Percentiles rank a stretch among this genome's conserved stretches.
phyloP scores from a whole-genome alignment of 768 basidiomycete species.

The Collybia sp. region DNA sequence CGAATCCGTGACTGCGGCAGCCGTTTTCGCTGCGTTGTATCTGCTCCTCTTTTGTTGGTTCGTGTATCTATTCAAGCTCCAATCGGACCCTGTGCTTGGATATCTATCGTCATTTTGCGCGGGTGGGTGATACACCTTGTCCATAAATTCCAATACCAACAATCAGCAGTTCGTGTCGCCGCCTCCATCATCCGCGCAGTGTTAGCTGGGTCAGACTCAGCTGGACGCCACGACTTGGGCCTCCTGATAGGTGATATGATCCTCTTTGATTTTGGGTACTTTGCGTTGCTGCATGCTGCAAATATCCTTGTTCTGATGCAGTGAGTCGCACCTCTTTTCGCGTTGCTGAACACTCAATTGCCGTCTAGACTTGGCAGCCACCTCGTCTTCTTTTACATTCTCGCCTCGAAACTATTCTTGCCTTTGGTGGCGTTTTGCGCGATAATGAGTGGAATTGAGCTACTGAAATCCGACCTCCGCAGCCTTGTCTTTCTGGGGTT shows the following conservation, averaged over 20 bases:
- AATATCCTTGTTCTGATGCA: constrained; percentile 27
- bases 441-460: constrained; percentile 12
- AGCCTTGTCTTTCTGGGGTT: constrained; percentile 25
- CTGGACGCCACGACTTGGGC: constrained; percentile 16
- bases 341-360: background rate
- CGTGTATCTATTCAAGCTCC: constrained; percentile 8
- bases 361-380: background rate
- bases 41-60: constrained; percentile 10
- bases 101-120: constrained; percentile 20
- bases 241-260: constrained; percentile 21
- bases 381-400: background rate
- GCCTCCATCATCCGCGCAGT: constrained; percentile 23
- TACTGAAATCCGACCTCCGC: constrained; percentile 6
- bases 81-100: constrained; percentile 17
- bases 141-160: background rate
- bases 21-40: constrained; percentile 21
- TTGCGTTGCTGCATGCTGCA: constrained; percentile 24
- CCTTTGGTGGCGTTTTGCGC: constrained; percentile 11
- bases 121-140: constrained; percentile 10
- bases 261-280: constrained; percentile 28
- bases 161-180: constrained; percentile 16
- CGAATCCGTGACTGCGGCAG: constrained; percentile 16
- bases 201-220: constrained; percentile 14
- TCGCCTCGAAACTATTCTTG: constrained; percentile 13
- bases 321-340: constrained; percentile 8